These are phyloP conservation scores for Kwoniella heveanensis DNA, from an alignment of 768 basidiomycete genomes.

Conservation along the genomic window DNA sequence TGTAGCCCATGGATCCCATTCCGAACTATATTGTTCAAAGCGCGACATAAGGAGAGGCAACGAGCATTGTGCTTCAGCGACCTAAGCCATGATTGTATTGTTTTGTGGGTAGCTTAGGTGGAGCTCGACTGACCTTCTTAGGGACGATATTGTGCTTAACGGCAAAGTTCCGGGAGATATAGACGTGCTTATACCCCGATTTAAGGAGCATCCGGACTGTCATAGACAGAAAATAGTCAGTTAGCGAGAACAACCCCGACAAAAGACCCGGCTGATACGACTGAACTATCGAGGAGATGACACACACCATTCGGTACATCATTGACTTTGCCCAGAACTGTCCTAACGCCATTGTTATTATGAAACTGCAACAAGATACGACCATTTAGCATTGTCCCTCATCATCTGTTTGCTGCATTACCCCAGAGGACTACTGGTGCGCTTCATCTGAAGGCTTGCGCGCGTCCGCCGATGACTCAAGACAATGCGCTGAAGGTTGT, in stretches of 20 bases:
- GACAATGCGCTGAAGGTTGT: no score
- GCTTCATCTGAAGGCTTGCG: no score
- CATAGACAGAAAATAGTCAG: slow-evolving; percentile 5
- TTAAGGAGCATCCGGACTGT: slow-evolving; percentile 91
- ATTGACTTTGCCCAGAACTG: slow-evolving; percentile 85
- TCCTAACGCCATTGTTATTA: slow-evolving; percentile 86
- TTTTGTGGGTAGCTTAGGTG: no score
- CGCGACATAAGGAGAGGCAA: no score
- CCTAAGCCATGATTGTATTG: no score
- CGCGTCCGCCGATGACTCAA: no score
- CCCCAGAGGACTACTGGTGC: no score
- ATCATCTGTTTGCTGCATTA: no score
- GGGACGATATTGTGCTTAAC: slow-evolving; percentile 84
- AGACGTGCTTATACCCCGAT: slow-evolving; percentile 87
- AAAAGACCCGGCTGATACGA: not conserved
- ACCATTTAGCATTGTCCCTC: not conserved
- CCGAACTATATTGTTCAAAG: slow-evolving; percentile 63
- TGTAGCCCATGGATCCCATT: slow-evolving; percentile 91
- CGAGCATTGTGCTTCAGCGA: no score
- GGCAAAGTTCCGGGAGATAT: slow-evolving; percentile 93
- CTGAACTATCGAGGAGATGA: no score
- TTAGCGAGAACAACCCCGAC: slow-evolving; percentile 3
- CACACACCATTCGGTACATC: slow-evolving; percentile 78
- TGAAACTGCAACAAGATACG: slow-evolving; percentile 67
- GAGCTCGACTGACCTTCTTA: slow-evolving; percentile 60